phyloP scores from a whole-genome alignment of 495 filamentous ascomycete species.

The Lineolata rhizophorae region DNA sequence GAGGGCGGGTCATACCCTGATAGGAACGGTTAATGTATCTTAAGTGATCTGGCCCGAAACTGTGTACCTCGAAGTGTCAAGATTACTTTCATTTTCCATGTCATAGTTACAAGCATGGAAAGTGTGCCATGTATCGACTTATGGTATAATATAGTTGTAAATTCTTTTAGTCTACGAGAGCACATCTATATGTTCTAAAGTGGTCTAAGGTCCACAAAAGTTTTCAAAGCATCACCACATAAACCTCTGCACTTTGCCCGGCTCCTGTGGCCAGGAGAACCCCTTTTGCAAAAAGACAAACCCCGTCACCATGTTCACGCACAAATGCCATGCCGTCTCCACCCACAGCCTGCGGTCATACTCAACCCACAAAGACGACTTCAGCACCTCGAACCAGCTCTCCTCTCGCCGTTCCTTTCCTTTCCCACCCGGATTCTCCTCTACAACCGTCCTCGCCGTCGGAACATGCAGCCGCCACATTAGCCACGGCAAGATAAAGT shows the following conservation, averaged over 20 bases:
- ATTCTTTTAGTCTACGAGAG: too few species aligned
- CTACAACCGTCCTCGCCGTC: slow-evolving; percentile 3
- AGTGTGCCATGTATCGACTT: too few species aligned
- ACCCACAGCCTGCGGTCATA: slow-evolving; percentile 29
- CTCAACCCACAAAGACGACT: slow-evolving; percentile 5
- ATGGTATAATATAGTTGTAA: too few species aligned
- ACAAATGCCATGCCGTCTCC: slow-evolving; percentile 61
- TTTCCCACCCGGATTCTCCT: neutral
- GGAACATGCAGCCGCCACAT: slow-evolving; percentile 75
- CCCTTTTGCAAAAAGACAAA: slow-evolving; percentile 61
- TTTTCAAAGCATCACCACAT: too few species aligned
- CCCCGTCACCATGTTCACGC: slow-evolving; percentile 50
- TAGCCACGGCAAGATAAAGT: slow-evolving; percentile 89
- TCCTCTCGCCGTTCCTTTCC: neutral
- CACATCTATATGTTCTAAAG: too few species aligned
- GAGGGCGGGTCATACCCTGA: too few species aligned
- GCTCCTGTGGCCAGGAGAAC: slow-evolving; percentile 66
- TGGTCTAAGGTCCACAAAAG: too few species aligned
- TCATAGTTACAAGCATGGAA: too few species aligned
- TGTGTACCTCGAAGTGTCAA: too few species aligned
- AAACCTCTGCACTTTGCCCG: slow-evolving; percentile 65
- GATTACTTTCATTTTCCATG: too few species aligned
- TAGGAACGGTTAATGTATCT: too few species aligned
- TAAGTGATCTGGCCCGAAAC: too few species aligned
- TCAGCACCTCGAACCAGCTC: neutral